Evolutionary conservation across 2,329 filamentous ascomycete species (phyloP), one percentile per base, ranked within the genome.

Genomic region (Penicillium aurantiogriseum): DNA sequence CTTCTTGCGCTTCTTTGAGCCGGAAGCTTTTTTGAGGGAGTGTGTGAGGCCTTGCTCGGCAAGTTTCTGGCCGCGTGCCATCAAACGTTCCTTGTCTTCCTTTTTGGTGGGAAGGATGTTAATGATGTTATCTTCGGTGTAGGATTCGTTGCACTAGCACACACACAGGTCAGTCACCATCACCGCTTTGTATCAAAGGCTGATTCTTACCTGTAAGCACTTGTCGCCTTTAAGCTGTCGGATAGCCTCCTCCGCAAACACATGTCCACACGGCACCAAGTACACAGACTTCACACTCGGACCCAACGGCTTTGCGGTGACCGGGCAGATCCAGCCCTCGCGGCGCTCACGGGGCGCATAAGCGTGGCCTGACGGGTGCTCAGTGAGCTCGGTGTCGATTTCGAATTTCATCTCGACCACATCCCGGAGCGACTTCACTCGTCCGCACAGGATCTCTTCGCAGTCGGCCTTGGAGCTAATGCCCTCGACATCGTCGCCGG

Each of bases 261-360:
- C 92, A 79, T 99, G 95, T 0, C 94, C 95, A 69, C 94, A 99
- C 0, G 94, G 94, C 5, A 97, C 90, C 3, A 99, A 69, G 68
- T 97, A 99, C 1, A 96, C 91, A 0, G 91, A 83, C 74, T 88
- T 93, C 17, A 88, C 87, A 5, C 82, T 81, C 0, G 92, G 87
- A 0, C 94, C 94, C 25, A 99, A 77, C 71, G 89, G 87, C 72
- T 95, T 96, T 67, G 89, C 85, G 2, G 92, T 96, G 54, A 97
- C 84, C 0, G 93, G 92, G 69, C 94, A 99, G 29, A 91, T 84
- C 83, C 88, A 92, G 56, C 81, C 83, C 67, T 88, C 84, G 10
- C 72, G 74, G 59, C 74, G 77, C 47, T 67, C 70, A 45, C 70
- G 76, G 15, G 74, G 61, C 44, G 59, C 63, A 59, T 60, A 56